phyloP scores from a whole-genome alignment of 768 basidiomycete genomes.

The Tulasnella sp. region DNA sequence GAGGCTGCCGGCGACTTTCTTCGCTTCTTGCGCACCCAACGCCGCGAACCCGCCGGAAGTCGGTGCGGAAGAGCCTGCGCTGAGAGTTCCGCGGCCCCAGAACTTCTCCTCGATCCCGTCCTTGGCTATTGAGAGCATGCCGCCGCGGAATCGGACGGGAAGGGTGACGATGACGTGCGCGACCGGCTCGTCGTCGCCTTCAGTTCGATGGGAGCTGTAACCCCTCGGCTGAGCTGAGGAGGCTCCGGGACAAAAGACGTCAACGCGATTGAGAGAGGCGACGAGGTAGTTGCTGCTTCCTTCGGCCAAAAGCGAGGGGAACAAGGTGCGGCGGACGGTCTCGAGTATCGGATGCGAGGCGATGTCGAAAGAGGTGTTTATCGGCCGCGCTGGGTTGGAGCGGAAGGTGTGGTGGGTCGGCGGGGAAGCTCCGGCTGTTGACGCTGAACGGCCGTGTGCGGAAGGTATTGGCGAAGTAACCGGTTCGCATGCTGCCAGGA shows the following conservation, averaged over 20 bases:
- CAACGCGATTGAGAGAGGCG: conserved; percentile 62
- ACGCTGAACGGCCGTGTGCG: conserved; percentile 19
- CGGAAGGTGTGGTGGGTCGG: conserved; percentile 67
- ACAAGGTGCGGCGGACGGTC: conserved; percentile 65
- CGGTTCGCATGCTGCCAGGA: conserved; percentile 27
- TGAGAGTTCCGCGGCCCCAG: conserved; percentile 57
- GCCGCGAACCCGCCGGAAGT: neutral
- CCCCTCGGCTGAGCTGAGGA: conserved; percentile 33
- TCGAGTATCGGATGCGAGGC: conserved; percentile 80
- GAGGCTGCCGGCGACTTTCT: neutral
- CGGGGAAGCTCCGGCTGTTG: conserved; percentile 40
- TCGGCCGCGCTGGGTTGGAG: conserved; percentile 47
- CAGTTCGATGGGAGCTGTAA: neutral
- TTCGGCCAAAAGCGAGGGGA: conserved; percentile 56
- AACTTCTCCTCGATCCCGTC: conserved; percentile 61
- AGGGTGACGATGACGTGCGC: conserved; percentile 72
- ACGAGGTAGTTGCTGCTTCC: conserved; percentile 61
- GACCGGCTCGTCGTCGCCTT: conserved; percentile 56
- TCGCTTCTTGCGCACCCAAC: neutral
- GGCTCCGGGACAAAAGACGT: conserved; percentile 60
- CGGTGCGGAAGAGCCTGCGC: conserved; percentile 29
- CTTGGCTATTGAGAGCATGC: conserved; percentile 53
- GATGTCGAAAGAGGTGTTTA: conserved; percentile 73
- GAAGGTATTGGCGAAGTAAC: conserved; percentile 11
- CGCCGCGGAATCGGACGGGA: conserved; percentile 70